Evolutionary conservation across 345 rosid genomes (phyloP).

Genomic region (Erysimum cheiranthoides): DNA sequence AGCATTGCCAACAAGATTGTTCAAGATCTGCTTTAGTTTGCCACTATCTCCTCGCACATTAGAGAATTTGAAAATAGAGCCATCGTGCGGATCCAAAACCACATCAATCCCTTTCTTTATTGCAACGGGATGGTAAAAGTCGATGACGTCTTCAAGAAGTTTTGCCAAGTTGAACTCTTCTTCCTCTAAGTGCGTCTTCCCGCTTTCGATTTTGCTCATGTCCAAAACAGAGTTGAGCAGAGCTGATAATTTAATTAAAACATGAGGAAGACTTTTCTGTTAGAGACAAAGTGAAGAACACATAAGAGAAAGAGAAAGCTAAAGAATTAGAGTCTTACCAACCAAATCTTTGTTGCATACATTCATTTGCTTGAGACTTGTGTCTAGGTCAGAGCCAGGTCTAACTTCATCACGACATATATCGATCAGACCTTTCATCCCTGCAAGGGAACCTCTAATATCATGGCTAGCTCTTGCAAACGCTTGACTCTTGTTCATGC

Average conservation of each 20-base stretch:
- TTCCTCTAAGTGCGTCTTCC: constrained; percentile 73
- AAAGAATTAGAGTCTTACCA: constrained; percentile 49
- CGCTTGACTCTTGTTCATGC: constrained; percentile 75
- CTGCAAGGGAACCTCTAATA: constrained; percentile 68
- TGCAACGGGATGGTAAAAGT: constrained; percentile 62
- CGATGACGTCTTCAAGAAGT: constrained; percentile 68
- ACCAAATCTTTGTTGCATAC: constrained; percentile 58
- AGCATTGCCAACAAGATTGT: constrained; percentile 72
- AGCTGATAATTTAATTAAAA: constrained; percentile 43
- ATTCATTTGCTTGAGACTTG: constrained; percentile 55
- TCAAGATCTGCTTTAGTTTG: constrained; percentile 63
- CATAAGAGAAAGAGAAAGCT: not conserved
- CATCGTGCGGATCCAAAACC: constrained; percentile 66
- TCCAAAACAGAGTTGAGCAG: constrained; percentile 73
- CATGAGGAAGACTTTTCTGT: not conserved
- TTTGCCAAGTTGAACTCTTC: constrained; percentile 65
- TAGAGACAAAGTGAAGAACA: not conserved
- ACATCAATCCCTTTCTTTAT: constrained; percentile 72
- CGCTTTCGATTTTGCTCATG: constrained; percentile 81
- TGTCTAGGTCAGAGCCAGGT: constrained; percentile 53
- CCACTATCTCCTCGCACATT: constrained; percentile 65
- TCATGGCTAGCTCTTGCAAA: constrained; percentile 85
- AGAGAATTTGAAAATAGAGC: constrained; percentile 54
- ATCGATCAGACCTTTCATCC: constrained; percentile 63
- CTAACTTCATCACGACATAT: constrained; percentile 48